Base-by-base conservation (phyloP, 345 rosid species). In the Nasturtium officinale region DNA sequence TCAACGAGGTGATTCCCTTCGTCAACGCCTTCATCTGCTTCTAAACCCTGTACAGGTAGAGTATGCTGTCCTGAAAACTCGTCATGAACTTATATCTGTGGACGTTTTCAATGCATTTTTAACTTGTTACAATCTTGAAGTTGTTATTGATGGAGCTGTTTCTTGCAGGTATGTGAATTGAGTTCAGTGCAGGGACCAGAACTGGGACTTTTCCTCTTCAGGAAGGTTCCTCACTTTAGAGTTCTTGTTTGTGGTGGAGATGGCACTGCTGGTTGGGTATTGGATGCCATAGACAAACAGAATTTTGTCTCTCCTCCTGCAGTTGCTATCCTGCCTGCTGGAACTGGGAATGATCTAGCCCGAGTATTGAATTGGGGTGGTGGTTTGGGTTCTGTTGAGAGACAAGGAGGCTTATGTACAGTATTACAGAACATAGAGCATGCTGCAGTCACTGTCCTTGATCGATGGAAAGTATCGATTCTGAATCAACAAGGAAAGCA, bases 321-420 rank as follows among this genome's bases (percentile, higher is more conserved):
- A 13, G 91, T 92, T 57, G 96, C 98, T 65, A 87, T 90, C 77
- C 90, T 92, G 29, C 95, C 98, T 51, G 92, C 96, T 62, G 98
- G 98, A 77, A 92, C 95, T n/a, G 98, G 98, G 78, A 92, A 92
- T 86, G 98, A 92, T 85, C 84, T 92, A 57, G 89, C 98, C 67
- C 88, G 95, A 75, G 92, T 90, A 56, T 82, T 92, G 60, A 84
- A 85, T 30, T 92, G 96, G 96, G 96, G 95, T 61, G 87, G 91
- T 65, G 98, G 98, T 60, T 81, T 92, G 83, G 86, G 91, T 38
- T 82, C 90, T 42, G 87, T 88, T 65, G 95, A 90, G 84, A 87
- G 86, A 79, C 92, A 87, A 59, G 98, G 98, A 67, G 96, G 96
- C 48, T 85, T 92, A 20, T 85, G 80, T 71, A 84, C 87, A n/a